Evolutionary conservation across 2,329 filamentous ascomycete species (phyloP).

Genomic region (Epichloe typhina): DNA sequence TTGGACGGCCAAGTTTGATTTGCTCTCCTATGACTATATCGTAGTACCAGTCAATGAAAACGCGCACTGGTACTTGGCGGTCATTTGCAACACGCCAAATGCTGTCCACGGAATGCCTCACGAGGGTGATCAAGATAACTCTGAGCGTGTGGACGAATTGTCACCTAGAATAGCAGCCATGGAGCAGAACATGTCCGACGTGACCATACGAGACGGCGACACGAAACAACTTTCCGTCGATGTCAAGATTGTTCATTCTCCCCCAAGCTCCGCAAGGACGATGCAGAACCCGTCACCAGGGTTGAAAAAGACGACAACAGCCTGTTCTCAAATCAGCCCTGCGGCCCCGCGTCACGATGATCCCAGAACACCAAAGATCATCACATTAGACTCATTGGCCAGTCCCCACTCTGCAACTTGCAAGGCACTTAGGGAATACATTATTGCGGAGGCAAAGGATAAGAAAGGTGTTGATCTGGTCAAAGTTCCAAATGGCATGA

Average conservation of each 20-base stretch:
- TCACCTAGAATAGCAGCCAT: constrained; percentile 8
- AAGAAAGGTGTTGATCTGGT: constrained; percentile 36
- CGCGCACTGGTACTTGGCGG: constrained; percentile 85
- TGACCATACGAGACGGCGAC: constrained; percentile 12
- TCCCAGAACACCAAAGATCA: constrained; percentile 51
- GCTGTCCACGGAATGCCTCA: constrained; percentile 27
- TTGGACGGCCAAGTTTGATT: constrained; percentile 78
- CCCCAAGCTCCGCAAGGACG: constrained; percentile 1
- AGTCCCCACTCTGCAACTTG: constrained; percentile 49
- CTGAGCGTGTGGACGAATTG: not conserved
- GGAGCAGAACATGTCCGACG: constrained; percentile 11
- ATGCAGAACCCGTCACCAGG: not conserved
- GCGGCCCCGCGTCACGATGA: constrained; percentile 15
- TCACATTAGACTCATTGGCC: constrained; percentile 82
- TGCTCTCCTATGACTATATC: constrained; percentile 79
- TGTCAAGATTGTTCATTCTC: not conserved
- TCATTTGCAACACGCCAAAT: constrained; percentile 77
- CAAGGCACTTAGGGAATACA: constrained; percentile 59
- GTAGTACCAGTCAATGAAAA: constrained; percentile 84
- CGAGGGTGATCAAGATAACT: constrained; percentile 6
- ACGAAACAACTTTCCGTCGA: not conserved
- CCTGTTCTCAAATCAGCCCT: not conserved
- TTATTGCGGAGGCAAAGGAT: constrained; percentile 57
- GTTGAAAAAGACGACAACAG: constrained; percentile 7
- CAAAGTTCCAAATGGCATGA: constrained; percentile 37